phyloP scores from a whole-genome alignment of 805 yeast species.

The Debaryomyces prosopidis region DNA sequence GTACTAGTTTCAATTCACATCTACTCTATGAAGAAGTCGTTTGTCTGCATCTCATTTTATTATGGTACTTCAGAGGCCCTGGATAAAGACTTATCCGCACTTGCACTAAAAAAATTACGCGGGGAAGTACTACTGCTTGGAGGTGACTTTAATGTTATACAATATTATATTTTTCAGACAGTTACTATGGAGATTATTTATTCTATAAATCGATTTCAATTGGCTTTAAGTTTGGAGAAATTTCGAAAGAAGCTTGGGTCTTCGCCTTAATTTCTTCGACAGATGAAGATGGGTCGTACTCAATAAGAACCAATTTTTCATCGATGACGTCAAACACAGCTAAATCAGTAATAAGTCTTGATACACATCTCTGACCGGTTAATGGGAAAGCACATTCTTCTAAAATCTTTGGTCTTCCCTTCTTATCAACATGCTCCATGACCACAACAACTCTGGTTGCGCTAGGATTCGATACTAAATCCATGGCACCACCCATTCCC shows the following conservation, averaged over 20 bases:
- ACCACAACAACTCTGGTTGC: conserved; percentile 46
- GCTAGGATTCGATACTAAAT: conserved; percentile 47
- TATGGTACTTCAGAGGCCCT: no score
- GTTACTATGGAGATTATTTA: no score
- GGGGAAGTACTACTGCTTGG: no score
- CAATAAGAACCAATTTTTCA: conserved; percentile 38
- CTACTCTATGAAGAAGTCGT: no score
- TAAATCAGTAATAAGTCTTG: conserved; percentile 46
- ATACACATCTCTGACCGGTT: conserved; percentile 47
- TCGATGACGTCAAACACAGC: conserved; percentile 49
- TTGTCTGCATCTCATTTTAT: no score
- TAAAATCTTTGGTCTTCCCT: conserved; percentile 48
- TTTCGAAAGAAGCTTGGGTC: conserved; percentile 43
- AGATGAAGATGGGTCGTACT: conserved; percentile 39
- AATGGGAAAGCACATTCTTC: conserved; percentile 45
- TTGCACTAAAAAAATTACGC: no score
- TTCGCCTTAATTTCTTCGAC: conserved; percentile 38
- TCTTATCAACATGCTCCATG: conserved; percentile 49
- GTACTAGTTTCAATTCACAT: no score
- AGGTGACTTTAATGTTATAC: no score
- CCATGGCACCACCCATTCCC: conserved; percentile 61
- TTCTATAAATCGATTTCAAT: conserved; percentile 7
- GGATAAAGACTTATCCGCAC: no score
- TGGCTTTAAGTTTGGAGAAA: conserved; percentile 25
- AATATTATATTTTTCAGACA: conserved; percentile 1